phyloP scores from a whole-genome alignment of 2,329 filamentous ascomycete species.

The Ceratocystis diversiconidia region DNA sequence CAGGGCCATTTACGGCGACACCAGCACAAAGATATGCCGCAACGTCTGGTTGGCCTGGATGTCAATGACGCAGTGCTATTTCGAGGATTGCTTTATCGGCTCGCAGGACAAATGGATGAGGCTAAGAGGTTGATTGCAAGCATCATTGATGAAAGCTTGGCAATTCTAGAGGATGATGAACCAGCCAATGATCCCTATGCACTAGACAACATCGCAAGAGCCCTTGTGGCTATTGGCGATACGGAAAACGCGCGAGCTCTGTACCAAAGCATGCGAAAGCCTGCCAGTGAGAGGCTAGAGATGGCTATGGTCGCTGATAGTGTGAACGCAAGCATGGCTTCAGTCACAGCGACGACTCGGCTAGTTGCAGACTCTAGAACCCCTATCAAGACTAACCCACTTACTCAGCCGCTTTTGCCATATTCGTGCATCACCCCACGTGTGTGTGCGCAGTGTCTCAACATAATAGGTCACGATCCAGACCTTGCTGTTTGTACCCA shows the following conservation, averaged over 20 bases:
- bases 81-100: conserved; percentile 28
- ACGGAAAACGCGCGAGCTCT: conserved; percentile 27
- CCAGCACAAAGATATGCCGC: conserved; percentile 29
- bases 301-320: conserved; percentile 22
- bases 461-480: conserved; percentile 24
- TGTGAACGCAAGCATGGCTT: conserved; percentile 18
- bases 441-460: conserved; percentile 29
- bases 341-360: neutral
- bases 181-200: conserved; percentile 31
- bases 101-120: conserved; percentile 22
- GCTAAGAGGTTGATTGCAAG: conserved; percentile 24
- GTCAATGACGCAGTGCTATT: conserved; percentile 31
- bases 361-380: neutral
- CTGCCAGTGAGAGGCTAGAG: conserved; percentile 23
- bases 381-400: conserved; percentile 19
- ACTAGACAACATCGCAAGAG: conserved; percentile 29
- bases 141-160: conserved; percentile 28
- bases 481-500: conserved; percentile 27
- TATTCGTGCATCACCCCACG: conserved; percentile 26
- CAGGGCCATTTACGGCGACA: conserved; percentile 27
- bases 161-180: conserved; percentile 29
- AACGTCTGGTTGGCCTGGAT: conserved; percentile 30
- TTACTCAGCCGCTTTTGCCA: conserved; percentile 27
- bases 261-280: conserved; percentile 28
- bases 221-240: conserved; percentile 29